Conservation (phyloP, 2,329 filamentous ascomycete genomes). For the Dactylellina parvicollis region DNA sequence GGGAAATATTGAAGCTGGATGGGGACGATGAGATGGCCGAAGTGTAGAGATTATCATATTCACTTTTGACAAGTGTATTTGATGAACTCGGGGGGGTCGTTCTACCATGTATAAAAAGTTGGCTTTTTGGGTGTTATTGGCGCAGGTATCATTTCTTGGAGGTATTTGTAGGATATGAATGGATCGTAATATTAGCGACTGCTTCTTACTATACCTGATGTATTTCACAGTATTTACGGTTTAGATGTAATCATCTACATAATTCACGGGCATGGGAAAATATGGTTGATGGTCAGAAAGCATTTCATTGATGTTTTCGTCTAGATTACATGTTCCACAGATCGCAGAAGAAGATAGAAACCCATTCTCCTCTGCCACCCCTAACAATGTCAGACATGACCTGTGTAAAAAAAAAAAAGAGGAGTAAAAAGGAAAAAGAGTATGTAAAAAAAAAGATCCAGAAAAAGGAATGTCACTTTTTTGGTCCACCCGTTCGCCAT, state of each 20-base stretch:
- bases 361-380: slow-evolving; percentile 20
- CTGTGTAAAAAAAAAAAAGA: slow-evolving; percentile 28
- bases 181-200: not conserved
- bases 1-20: slow-evolving; percentile 47
- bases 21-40: slow-evolving; percentile 31
- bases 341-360: not conserved
- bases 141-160: not conserved
- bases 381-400: slow-evolving; percentile 53
- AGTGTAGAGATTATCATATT: not conserved
- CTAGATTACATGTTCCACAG: slow-evolving; percentile 53
- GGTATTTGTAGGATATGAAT: not conserved
- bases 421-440: not conserved
- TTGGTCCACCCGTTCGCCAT: slow-evolving; percentile 51
- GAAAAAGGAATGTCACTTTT: slow-evolving; percentile 53
- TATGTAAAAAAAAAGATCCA: slow-evolving; percentile 26
- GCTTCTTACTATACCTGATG: too few relatives aligned
- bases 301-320: slow-evolving; percentile 53
- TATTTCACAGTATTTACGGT: slow-evolving; percentile 58
- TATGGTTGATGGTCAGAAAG: slow-evolving; percentile 42
- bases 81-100: not conserved
- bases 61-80: not conserved
- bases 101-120: not conserved
- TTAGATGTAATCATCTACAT: too few relatives aligned
- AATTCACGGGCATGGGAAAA: not conserved
- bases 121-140: not conserved